Conservation (phyloP, 108 stramenopile species). For the Hondaea fermentalgiana region DNA sequence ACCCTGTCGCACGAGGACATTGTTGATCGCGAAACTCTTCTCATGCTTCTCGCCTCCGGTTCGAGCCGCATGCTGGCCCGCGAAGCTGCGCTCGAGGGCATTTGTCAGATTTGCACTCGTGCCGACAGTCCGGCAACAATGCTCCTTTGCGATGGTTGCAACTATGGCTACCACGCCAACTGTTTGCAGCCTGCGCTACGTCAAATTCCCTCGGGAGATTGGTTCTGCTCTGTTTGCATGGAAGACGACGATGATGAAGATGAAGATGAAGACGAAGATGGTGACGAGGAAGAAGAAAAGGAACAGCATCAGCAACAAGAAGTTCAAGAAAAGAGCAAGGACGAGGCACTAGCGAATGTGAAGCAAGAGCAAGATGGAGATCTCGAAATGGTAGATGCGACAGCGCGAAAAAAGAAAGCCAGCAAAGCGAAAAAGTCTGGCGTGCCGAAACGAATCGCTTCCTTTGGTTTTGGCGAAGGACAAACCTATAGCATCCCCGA, state of each 20-base stretch:
- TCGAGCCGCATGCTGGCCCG: background rate
- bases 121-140: background rate
- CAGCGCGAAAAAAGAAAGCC: too few relatives aligned
- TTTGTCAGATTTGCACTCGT: background rate
- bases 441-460: background rate
- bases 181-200: background rate
- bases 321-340: too few relatives aligned
- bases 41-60: background rate
- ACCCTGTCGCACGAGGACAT: background rate
- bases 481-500: conserved; percentile 61
- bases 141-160: conserved; percentile 3
- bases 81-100: background rate
- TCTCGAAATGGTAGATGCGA: too few relatives aligned
- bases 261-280: background rate
- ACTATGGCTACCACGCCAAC: background rate
- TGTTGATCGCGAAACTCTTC: background rate
- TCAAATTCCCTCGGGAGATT: background rate
- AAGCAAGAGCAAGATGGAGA: too few relatives aligned
- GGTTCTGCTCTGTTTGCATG: conserved; percentile 5
- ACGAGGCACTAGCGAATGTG: too few relatives aligned
- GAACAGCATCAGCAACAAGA: background rate
- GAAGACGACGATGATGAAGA: background rate
- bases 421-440: too few relatives aligned
- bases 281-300: background rate
- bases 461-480: conserved; percentile 60